A percentile compares a stretch with the other conserved stretches of the same genome.
Conservation (phyloP, 148 eudicot genomes). For the Linanthus parryae region DNA sequence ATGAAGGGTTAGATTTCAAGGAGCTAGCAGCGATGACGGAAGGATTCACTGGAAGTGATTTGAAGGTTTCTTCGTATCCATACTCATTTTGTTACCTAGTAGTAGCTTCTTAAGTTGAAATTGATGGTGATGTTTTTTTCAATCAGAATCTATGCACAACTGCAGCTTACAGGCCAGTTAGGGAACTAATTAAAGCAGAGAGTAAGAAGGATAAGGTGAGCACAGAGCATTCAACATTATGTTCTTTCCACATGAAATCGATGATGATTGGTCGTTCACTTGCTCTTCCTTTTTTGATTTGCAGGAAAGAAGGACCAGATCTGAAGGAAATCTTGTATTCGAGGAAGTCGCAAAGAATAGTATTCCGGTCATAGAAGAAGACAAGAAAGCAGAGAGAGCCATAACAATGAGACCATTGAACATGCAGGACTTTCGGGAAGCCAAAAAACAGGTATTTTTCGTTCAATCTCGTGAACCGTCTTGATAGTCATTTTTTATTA, state of each 20-base stretch:
- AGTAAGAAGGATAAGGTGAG: slow-evolving; percentile 71
- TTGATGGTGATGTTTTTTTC: slow-evolving; percentile 8
- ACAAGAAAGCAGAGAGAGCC: slow-evolving; percentile 38
- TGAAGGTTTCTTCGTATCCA: slow-evolving; percentile 70
- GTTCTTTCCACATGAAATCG: background rate
- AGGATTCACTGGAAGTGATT: slow-evolving; percentile 83
- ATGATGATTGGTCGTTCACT: background rate
- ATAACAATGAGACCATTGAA: slow-evolving; percentile 64
- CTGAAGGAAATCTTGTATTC: slow-evolving; percentile 24
- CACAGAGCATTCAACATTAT: background rate
- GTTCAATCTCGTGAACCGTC: too few species aligned
- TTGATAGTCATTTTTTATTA: too few species aligned
- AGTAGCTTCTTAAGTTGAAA: background rate
- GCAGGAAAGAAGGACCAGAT: slow-evolving; percentile 46
- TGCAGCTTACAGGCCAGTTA: slow-evolving; percentile 94
- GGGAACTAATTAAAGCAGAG: slow-evolving; percentile 86
- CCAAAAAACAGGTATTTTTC: slow-evolving; percentile 83
- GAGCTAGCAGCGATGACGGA: slow-evolving; percentile 86
- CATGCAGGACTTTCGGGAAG: slow-evolving; percentile 71
- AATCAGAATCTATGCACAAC: slow-evolving; percentile 84
- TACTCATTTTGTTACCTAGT: background rate
- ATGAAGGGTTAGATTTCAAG: slow-evolving; percentile 41
- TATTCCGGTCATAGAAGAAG: too few species aligned
- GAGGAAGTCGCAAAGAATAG: slow-evolving; percentile 11
- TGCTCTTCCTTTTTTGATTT: background rate